Evolutionary conservation across 148 eudicot genomes (phyloP), one percentile per base, ranked within the genome.

Genomic region (Rhododendron williamsianum): DNA sequence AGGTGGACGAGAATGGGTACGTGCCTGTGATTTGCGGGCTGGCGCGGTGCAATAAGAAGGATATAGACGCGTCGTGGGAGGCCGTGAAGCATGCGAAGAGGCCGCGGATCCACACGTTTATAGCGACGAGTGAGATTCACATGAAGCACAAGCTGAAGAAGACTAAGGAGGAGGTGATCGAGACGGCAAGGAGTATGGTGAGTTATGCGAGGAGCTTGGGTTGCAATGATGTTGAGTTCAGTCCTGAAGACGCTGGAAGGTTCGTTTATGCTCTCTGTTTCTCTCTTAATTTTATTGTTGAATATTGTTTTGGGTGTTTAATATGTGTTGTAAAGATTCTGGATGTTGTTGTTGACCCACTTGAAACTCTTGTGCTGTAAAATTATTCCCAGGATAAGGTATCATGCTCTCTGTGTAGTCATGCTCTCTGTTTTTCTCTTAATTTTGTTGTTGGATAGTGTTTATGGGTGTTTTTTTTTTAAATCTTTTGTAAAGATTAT

Each of bases 181-280:
- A 92, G 81, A 94, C 88, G 86, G 98, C 99, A 0, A 88, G 90
- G 58, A 92, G 87, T 78, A 97, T 97, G 99, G 99, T 97, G 48
- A 78, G 85, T 9, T 93, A 94, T 89, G 99, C 99, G 0, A 87
- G 99, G 88, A 93, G 94, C 78, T 95, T 97, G 92, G 98, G 98
- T 11, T 97, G 98, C 84, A 43, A 92, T 4, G 98, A 97, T 87
- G 98, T 97, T 54, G 98, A 94, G 82, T 97, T 97, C 86, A 95
- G 98, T 81, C 98, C 98, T 27, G 99, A 97, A 90, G 98, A 97
- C 90, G 98, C 99, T 82, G 96, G 98, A 85, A 95, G 98, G 99
- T 97, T 43, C 1, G 52, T 27, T 52, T 56, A 0, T 80, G 72
- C 27, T 11, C 25, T 38, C 38, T 41, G 41, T n/a, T 16, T 27